Conservation (phyloP, 441 rosid species). For the Melastoma candidum region DNA sequence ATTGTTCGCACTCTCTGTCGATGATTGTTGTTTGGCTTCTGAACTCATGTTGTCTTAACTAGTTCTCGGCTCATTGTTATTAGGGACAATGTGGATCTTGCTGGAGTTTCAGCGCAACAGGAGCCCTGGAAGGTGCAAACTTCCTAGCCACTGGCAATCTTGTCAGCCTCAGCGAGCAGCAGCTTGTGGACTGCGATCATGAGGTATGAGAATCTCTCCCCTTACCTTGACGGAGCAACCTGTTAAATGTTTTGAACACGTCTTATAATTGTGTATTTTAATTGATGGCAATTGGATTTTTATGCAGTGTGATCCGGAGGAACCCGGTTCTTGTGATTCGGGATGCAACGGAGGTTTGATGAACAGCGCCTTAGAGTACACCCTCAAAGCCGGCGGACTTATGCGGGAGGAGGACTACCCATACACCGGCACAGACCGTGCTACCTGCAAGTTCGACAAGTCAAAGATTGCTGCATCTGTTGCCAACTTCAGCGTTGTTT, state of each 20-base stretch:
- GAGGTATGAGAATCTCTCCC: slow-evolving; percentile 37
- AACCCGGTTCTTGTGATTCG: slow-evolving; percentile 5
- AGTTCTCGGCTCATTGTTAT: slow-evolving; percentile 1
- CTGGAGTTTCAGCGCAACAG: slow-evolving; percentile 95
- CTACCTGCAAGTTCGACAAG: slow-evolving; percentile 14
- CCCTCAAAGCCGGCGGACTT: slow-evolving; percentile 13
- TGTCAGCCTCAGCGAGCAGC: slow-evolving; percentile 93
- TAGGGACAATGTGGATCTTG: slow-evolving; percentile 97
- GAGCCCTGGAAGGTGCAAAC: slow-evolving; percentile 91
- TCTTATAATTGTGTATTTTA: too few species aligned
- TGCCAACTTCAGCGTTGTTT: slow-evolving; percentile 15
- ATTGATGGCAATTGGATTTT: too few species aligned
- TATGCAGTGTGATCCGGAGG: slow-evolving; percentile 10
- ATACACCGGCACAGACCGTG: slow-evolving; percentile 5
- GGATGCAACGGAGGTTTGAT: slow-evolving; percentile 8
- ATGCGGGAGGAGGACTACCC: slow-evolving; percentile 12
- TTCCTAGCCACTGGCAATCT: slow-evolving; percentile 78
- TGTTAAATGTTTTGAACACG: too few species aligned
- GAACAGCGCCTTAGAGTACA: slow-evolving; percentile 17
- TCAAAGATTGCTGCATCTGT: slow-evolving; percentile 15
- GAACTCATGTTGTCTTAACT: too few species aligned
- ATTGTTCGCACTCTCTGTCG: background rate
- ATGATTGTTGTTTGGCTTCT: background rate
- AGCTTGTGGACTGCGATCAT: slow-evolving; percentile 98
- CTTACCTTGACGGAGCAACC: background rate